Base-by-base conservation (phyloP, 106 monocot genomes). In the Platanthera zijinensis region DNA sequence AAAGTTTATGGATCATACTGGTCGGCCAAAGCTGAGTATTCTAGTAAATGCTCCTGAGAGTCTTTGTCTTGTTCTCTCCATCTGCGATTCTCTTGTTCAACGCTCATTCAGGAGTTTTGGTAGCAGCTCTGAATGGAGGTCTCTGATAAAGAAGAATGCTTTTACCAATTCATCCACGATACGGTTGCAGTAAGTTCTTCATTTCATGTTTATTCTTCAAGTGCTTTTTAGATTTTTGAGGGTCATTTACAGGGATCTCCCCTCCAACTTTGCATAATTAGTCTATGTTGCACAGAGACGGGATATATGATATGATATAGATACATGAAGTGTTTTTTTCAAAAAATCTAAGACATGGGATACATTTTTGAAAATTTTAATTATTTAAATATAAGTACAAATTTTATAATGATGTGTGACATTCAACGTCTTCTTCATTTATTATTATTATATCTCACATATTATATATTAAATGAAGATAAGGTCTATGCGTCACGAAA, bases 71-170 rank as follows among this genome's bases (percentile, higher is more conserved):
- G 57, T 97, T 71, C 77, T 97, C 73, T 89, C 88, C 69, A 21
- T 52, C 3, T 97, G 93, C 61, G 93, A 97, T 73, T 50, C 67
- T 56, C 48, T 83, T 77, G 91, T 87, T 48, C 87, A 77, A 70
- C 83, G 63, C 61, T 84, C 83, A 59, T 79, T 75, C 50, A 22
- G 74, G 47, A 82, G 82, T 57, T 83, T 54, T 52, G 87, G 91
- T 67, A 91, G 93, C 70, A 86, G 47, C 45, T 94, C 89, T 52
- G 84, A 91, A 21, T 97, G 96, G 96, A 85, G 84, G 74, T 74
- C 93, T 74, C 54, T 88, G 32, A 64, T 93, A 18, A 91, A 50
- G 82, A 93, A 85, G 61, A 77, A 85, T 78, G 80, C 57, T 11
- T 83, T 74, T 61, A 53, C 81, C 9, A 83, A 82, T 82, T 80